A percentile compares a stretch with the other conserved stretches of the same genome.
These are phyloP conservation scores for Diospyros kaki DNA, from an alignment of 148 eudicot species.

Conservation along the genomic window DNA sequence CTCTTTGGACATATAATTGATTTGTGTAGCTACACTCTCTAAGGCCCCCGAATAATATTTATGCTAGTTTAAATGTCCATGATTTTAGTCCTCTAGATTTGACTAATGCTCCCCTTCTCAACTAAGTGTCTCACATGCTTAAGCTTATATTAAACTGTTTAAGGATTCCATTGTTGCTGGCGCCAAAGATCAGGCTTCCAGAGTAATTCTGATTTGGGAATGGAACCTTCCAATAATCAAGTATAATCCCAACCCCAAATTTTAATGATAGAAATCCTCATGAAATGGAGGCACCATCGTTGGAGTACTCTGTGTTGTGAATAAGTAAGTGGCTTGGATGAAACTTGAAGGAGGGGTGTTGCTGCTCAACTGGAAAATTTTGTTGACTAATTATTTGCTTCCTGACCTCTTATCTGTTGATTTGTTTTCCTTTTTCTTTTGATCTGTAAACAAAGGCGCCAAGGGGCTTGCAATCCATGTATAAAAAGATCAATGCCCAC, in stretches of 20 bases:
- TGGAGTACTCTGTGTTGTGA: not conserved
- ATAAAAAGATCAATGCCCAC: too few species aligned
- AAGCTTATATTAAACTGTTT: conserved; percentile 13
- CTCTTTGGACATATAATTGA: too few species aligned
- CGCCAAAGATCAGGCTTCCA: conserved; percentile 24
- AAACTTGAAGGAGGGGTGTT: not conserved
- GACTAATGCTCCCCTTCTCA: too few species aligned
- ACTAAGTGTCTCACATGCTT: not conserved
- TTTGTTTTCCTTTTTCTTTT: too few species aligned
- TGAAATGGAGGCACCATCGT: too few species aligned
- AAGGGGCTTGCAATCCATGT: too few species aligned
- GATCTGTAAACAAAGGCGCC: too few species aligned
- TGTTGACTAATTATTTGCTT: too few species aligned
- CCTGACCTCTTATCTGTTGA: too few species aligned
- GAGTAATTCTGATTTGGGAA: conserved; percentile 44
- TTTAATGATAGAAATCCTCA: not conserved
- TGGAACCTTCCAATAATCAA: conserved; percentile 53
- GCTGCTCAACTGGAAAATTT: too few species aligned
- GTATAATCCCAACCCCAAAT: conserved; percentile 8
- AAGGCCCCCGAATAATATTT: too few species aligned
- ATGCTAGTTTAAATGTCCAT: not conserved
- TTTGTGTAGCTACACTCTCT: too few species aligned
- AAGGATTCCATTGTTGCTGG: conserved; percentile 44
- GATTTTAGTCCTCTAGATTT: not conserved
- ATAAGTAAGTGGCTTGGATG: not conserved